Evolutionary conservation across 2,329 filamentous ascomycete species (phyloP), one percentile per base, ranked within the genome.

Genomic region (Scytalidium lignicola): DNA sequence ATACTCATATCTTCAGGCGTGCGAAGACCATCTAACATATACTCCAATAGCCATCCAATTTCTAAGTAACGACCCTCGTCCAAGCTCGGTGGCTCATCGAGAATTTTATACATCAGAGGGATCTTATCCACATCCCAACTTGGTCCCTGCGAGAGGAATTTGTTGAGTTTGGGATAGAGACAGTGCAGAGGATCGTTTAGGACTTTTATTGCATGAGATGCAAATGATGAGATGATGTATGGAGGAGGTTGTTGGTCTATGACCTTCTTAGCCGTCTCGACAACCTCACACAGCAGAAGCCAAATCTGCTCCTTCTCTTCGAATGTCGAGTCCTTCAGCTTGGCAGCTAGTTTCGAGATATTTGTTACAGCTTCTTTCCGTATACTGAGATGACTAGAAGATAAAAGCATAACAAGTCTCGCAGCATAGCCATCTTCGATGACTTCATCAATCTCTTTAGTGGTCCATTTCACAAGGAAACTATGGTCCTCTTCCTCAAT

Each of bases 111-210:
- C 20, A 82, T 80, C n/a, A 92, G 74, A 7, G 93, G 78, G 20
- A 93, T 80, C 62, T 82, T 84, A 51, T 88, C 80, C 17, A 84
- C 63, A 12, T 83, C 76, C 92, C 92, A 97, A 20, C 75, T 67
- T 1, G 92, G 91, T 0, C 83, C 80, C 46, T 83, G 83, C 19
- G 88, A 88, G 29, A 97, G 78, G 65, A 91, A 96, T 5, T 77
- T 74, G 70, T 95, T 96, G 67, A 93, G 72, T 64, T 96, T 96
- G 50, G 83, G 80, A 65, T 96, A 97, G 32, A 96, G 78, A 52
- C 80, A 81, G 62, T 95, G 89, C 15, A 90, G 75, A 0, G 92
- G 92, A 53, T 89, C 84, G 19, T 76, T 78, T 42, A 95, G 70
- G 15, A 95, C 81, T 1, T 78, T 71, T 7, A 95, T 74, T 1